Evolutionary conservation across 129 eudicot species (phyloP), one percentile per base, ranked within the genome.

Genomic region (Chrysanthemum makinoi): DNA sequence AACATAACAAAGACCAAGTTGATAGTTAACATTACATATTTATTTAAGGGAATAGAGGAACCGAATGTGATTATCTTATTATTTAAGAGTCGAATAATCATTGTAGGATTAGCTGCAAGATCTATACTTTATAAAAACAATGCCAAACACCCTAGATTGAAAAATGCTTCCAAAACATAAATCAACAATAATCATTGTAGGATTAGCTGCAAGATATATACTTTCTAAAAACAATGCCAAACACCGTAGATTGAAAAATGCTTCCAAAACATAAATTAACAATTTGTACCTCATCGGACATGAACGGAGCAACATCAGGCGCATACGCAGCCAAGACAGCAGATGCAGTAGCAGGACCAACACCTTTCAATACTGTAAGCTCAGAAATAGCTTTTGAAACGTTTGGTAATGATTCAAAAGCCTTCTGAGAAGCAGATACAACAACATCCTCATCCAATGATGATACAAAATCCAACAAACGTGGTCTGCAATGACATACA

Each of bases 281-380:
- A 11, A 20, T 2, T 30, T 0, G 16, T 30, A 91, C 97, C 89
- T 89, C 95, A 69, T 92, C 98, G 5, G 98, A 92, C 98, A 92
- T 92, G 78, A 92, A 89, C 0, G 96, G 95, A 1, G 91, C 91
- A 35, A 89, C 79, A 50, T 85, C 84, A 24, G 98, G 98, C 0
- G 91, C 91, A 73, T 84, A 92, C 44, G 89, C 95, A 18, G 98
- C 98, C 22, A 92, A 87, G 53, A 92, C 79, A 35, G 98, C 96
- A 50, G 98, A 92, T 6, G 98, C 98, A 46, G 96, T 89, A 20
- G 96, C 96, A 54, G 98, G 96, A 19, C 98, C 98, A 52, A 92
- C 91, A 0, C 98, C 98, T 60, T 92, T 92, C 75, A 92, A 62
- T 7, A 83, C 88, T 1, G 96, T 80, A 8, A 92, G 86, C 82